phyloP scores from a whole-genome alignment of 2,329 filamentous ascomycete species.

The Cryoendolithus antarcticus region DNA sequence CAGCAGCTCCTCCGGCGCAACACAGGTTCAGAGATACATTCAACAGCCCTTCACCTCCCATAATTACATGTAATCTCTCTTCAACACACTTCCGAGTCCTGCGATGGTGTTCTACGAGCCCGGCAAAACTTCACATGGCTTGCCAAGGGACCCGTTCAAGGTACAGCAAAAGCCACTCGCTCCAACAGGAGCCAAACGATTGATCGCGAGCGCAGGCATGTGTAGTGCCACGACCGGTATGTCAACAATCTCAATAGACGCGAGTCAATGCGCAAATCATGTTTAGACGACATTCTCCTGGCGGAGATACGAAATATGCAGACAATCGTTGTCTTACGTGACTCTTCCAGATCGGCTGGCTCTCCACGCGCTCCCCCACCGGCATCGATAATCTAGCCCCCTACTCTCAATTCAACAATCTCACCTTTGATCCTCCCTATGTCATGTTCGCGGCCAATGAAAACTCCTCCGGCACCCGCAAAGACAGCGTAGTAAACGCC shows the following conservation, averaged over 20 bases:
- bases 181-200: slow-evolving; percentile 1
- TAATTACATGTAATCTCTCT: too few relatives aligned
- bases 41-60: too few relatives aligned
- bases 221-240: slow-evolving; percentile 42
- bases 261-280: too few relatives aligned
- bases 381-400: slow-evolving; percentile 46
- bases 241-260: too few relatives aligned
- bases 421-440: slow-evolving; percentile 51
- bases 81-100: too few relatives aligned
- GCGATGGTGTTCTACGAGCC: slow-evolving; percentile 40
- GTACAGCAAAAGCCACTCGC: not conserved
- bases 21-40: too few relatives aligned
- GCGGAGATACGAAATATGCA: too few relatives aligned
- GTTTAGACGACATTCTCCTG: too few relatives aligned
- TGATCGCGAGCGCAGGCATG: slow-evolving; percentile 31
- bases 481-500: slow-evolving; percentile 46
- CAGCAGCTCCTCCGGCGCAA: too few relatives aligned
- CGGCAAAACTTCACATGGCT: slow-evolving; percentile 38
- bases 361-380: slow-evolving; percentile 36
- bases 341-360: slow-evolving; percentile 42
- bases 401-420: slow-evolving; percentile 51
- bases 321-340: too few relatives aligned
- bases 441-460: slow-evolving; percentile 52
- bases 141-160: slow-evolving; percentile 46
- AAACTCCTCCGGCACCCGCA: slow-evolving; percentile 33